Evolutionary conservation across 2,329 filamentous ascomycete genomes (phyloP).

Genomic region (Trichoderma simmonsii): DNA sequence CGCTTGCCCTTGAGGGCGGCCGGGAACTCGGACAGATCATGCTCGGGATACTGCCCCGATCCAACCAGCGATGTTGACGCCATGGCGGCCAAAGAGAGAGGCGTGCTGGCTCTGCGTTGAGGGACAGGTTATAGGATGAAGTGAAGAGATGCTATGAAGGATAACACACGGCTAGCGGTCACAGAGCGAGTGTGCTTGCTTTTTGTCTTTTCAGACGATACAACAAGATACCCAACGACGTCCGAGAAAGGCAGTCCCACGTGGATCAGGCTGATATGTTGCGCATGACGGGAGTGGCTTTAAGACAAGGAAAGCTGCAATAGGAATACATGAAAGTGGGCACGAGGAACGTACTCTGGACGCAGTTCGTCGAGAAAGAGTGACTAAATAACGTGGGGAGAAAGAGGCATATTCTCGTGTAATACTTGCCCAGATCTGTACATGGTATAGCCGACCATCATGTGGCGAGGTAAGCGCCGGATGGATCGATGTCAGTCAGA

Average conservation of each 20-base stretch:
- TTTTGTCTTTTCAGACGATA: slow-evolving; percentile 25
- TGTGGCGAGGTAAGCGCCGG: slow-evolving; percentile 9
- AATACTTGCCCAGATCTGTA: slow-evolving; percentile 11
- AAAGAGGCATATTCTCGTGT: slow-evolving; percentile 27
- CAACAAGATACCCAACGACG: neutral
- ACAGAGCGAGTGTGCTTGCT: slow-evolving; percentile 21
- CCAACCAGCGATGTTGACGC: slow-evolving; percentile 11
- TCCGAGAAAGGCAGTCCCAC: neutral
- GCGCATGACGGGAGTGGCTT: slow-evolving; percentile 14
- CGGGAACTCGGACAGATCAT: slow-evolving; percentile 47
- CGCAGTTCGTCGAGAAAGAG: slow-evolving; percentile 29
- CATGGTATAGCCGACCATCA: slow-evolving; percentile 5
- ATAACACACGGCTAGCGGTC: neutral
- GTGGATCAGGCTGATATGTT: slow-evolving; percentile 4
- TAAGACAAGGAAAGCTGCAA: slow-evolving; percentile 24
- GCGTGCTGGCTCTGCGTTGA: neutral
- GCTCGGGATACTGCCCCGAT: slow-evolving; percentile 25
- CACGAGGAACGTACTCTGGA: slow-evolving; percentile 32
- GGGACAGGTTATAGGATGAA: neutral
- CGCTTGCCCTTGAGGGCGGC: slow-evolving; percentile 54
- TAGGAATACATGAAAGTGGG: slow-evolving; percentile 25
- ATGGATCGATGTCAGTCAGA: neutral
- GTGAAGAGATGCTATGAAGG: neutral
- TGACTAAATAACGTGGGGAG: slow-evolving; percentile 24
- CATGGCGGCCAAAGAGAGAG: slow-evolving; percentile 16